phyloP scores from a whole-genome alignment of 2,329 filamentous ascomycete species.

The Neonectria ditissima region DNA sequence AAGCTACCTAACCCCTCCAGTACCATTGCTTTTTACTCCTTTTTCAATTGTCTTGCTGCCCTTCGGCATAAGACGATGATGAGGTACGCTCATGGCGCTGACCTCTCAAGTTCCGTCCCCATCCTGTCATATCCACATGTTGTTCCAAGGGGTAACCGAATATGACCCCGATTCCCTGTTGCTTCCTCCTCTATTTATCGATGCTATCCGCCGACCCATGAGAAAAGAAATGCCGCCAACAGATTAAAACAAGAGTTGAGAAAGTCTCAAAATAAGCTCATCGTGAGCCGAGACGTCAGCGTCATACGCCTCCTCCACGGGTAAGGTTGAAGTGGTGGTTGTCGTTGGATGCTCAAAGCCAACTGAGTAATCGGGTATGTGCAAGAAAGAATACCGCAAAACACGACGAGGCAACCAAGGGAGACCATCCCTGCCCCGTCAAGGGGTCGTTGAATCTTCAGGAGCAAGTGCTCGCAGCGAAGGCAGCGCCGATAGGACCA shows the following conservation, averaged over 20 bases:
- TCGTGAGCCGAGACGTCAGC: constrained; percentile 33
- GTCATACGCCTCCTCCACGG: constrained; percentile 39
- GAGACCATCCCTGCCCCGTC: constrained; percentile 44
- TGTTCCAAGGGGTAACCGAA: constrained; percentile 28
- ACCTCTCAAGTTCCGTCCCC: constrained; percentile 35
- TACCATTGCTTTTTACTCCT: constrained; percentile 41
- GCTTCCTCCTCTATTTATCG: constrained; percentile 41
- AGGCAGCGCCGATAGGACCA: constrained; percentile 33
- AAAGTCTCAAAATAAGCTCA: constrained; percentile 42
- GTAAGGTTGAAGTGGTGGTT: constrained; percentile 45
- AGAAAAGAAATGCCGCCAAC: constrained; percentile 33
- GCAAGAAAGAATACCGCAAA: constrained; percentile 42
- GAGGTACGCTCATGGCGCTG: constrained; percentile 31
- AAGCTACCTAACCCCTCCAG: constrained; percentile 44
- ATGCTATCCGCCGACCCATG: constrained; percentile 32
- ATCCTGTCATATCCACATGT: constrained; percentile 39
- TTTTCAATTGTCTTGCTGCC: constrained; percentile 41
- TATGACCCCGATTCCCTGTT: constrained; percentile 26
- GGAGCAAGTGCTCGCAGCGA: constrained; percentile 36
- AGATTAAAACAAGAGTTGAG: constrained; percentile 46
- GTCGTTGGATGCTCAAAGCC: constrained; percentile 39
- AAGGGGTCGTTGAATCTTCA: constrained; percentile 43
- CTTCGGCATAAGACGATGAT: constrained; percentile 31
- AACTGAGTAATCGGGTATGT: constrained; percentile 44
- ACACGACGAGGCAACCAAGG: constrained; percentile 42